Evolutionary conservation across 352 stramenopile genomes (phyloP), one percentile per base, ranked within the genome.

Genomic region (Saprolegnia parasitica): DNA sequence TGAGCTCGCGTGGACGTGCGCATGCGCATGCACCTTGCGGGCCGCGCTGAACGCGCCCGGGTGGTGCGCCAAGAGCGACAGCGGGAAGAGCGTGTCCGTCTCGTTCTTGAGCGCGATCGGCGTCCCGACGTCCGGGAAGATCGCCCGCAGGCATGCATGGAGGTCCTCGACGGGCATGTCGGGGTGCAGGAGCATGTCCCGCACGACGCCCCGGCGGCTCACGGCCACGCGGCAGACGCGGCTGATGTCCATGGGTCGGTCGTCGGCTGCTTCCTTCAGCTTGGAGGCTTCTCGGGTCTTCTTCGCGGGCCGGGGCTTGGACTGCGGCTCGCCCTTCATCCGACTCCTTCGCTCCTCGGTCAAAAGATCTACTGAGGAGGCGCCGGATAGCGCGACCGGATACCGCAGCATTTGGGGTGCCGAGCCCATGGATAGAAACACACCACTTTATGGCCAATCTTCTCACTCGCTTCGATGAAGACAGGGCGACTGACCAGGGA

Each of bases 31-130:
- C 40, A 62, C 42, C 56, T 72, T 72, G 13, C 55, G 39, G 5
- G 74, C 81, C 52, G 68, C 56, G 32, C 81, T 74, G 66, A 94
- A 94, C 8, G 83, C 61, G 60, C 77, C 72, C 0, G 84, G 84
- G 24, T 77, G 77, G 56, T 72, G 77, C 24, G 76, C 76, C 39
- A 94, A 63, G 37, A 94, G 76, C 68, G 86, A 92, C 29, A 90
- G 68, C 65, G 86, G 84, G 65, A 86, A 92, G 40, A 90, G 76
- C 10, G 90, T 75, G 74, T 73, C 56, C 42, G 65, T 63, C 16
- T 68, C 56, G 32, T 61, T 42, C 37, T 83, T 71, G 45, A 72
- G 73, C 61, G 81, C 57, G 21, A 78, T 76, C 35, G 80, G 65
- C 21, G 60, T 61, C 46, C 54, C 62, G 5, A 54, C 62, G 5